Base-by-base conservation (phyloP, 202 grass and related monocot species). In the Carex arenaria region DNA sequence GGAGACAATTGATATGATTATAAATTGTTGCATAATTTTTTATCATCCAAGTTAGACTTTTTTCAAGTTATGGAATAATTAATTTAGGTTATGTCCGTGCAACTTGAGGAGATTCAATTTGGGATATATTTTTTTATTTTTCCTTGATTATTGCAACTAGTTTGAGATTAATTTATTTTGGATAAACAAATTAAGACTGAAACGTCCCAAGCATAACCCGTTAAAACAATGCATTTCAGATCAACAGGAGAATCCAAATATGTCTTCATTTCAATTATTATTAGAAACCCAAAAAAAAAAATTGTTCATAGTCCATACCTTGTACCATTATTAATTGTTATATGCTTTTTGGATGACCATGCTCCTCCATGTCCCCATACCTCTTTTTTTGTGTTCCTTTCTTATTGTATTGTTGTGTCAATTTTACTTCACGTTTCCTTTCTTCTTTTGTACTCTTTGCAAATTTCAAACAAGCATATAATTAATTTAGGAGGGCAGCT, bases 241-340 rank as follows among this genome's bases (percentile, higher is more conserved):
- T 78, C 60, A 36, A 81, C 7, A 28, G 4, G 61, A 82, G 80
- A 67, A 56, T 82, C 64, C 64, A 82, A 69, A 52, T 47, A 67
- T 68, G 22, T 82, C 63, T 82, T 68, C 14, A 82, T 66, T 67
- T 82, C 62, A 67, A 69, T 82, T 82, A 69, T 82, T 82, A 69
- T 82, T 68, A 82, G 1, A 82, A 69, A 64, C 30, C 19, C 0
- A 28, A 70, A 80, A 55, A 66, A 49, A 45, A 43, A 43, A 9
- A 43, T 26, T 26, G 26, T 62, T 45, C 7, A 53, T 34, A 43
- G 34, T 69, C 66, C 66, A 69, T 40, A 76, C 55, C 51, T 76
- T 11, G 32, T 52, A 74, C 31, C 45, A 32, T 30, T 15, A 52
- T 73, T 30, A 18, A 34, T 68, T 34, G 7, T 67, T 67, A n/a